Percentiles rank a stretch among this genome's conserved stretches.
These are phyloP conservation scores for Diplogelasinospora grovesii DNA, from an alignment of 495 filamentous ascomycete genomes.

Conservation along the genomic window DNA sequence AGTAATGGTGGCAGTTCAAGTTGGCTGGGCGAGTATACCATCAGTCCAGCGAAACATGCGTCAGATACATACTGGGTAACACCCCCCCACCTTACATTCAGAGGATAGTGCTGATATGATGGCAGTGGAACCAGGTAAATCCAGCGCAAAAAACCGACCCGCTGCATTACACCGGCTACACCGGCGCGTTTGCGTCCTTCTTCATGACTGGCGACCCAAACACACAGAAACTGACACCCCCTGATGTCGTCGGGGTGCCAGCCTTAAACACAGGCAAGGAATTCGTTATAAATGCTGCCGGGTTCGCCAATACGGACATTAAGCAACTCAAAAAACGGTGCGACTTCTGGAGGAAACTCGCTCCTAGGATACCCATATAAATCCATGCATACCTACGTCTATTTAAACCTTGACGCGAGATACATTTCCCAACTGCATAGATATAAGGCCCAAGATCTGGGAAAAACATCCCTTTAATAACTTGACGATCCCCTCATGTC, in stretches of 20 bases:
- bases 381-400: background rate
- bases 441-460: background rate
- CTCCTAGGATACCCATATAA: conserved; percentile 11
- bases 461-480: no score
- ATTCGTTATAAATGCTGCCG: conserved; percentile 42
- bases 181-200: conserved; percentile 55
- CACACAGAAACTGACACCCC: conserved; percentile 48
- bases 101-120: no score
- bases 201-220: conserved; percentile 55
- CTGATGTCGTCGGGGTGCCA: conserved; percentile 40
- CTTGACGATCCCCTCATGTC: no score
- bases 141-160: conserved; percentile 45
- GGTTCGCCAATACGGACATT: conserved; percentile 36
- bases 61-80: conserved; percentile 52
- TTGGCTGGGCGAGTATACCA: conserved; percentile 55
- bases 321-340: conserved; percentile 40
- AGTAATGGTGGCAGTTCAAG: no score
- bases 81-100: conserved; percentile 1
- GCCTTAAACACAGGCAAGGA: conserved; percentile 33
- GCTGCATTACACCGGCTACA: conserved; percentile 49
- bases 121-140: conserved; percentile 53
- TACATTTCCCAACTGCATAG: background rate
- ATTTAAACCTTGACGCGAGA: no score
- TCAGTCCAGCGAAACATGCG: conserved; percentile 52
- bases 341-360: conserved; percentile 46